A percentile compares a stretch with the other conserved stretches of the same genome.
Evolutionary conservation across 2,329 filamentous ascomycete species (phyloP).

Genomic region (Claviceps digitariae): DNA sequence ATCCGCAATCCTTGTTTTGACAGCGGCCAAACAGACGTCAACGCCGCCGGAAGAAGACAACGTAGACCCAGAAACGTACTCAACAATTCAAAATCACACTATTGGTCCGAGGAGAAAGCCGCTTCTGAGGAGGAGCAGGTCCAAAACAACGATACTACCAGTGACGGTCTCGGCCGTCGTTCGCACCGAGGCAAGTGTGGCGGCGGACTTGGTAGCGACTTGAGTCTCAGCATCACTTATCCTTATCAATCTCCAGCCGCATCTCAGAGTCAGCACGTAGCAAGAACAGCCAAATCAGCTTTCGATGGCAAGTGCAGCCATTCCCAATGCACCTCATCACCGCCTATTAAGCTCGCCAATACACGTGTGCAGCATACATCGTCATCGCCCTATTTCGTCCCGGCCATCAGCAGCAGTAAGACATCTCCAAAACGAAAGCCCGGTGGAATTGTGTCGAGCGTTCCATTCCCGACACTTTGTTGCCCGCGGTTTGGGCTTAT

Average conservation of each 20-base stretch:
- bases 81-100: not conserved
- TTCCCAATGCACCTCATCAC: not conserved
- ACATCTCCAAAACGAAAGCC: conserved; percentile 19
- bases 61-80: not conserved
- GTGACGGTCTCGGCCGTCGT: not conserved
- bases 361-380: conserved; percentile 10
- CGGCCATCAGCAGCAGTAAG: conserved; percentile 7
- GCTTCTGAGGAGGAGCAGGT: not conserved
- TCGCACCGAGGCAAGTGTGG: not conserved
- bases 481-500: conserved; percentile 60
- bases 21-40: not conserved
- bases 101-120: not conserved
- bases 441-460: conserved; percentile 34
- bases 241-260: not conserved
- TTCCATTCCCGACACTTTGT: conserved; percentile 55
- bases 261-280: not conserved
- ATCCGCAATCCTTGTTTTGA: conserved; percentile 7
- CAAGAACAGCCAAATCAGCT: not conserved
- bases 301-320: not conserved
- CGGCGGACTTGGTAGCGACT: not conserved
- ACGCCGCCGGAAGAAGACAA: not conserved
- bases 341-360: not conserved
- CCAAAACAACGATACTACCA: not conserved
- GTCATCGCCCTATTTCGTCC: conserved; percentile 21
- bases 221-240: not conserved